Evolutionary conservation across 164 flowering plant species (phyloP).

Genomic region (Magnolia changhungtana): DNA sequence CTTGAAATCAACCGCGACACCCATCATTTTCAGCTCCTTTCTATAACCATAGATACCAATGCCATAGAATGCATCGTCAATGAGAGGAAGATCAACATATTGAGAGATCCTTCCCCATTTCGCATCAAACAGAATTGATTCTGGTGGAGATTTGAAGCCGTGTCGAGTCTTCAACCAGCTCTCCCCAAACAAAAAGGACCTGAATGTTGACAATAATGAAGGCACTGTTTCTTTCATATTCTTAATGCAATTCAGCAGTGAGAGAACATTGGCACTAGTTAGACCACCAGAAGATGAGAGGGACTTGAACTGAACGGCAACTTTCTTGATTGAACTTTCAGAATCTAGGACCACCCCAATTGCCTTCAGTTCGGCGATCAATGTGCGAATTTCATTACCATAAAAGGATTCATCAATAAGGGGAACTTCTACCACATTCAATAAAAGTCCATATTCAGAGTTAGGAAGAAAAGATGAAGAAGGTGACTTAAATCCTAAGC

Average conservation of each 20-base stretch:
- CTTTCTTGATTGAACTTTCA: neutral
- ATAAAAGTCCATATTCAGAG: neutral
- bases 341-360: neutral
- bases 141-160: slow-evolving; percentile 42
- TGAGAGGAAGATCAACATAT: slow-evolving; percentile 23
- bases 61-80: slow-evolving; percentile 22
- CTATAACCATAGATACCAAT: slow-evolving; percentile 5
- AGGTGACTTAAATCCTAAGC: slow-evolving; percentile 21
- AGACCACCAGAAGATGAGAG: neutral
- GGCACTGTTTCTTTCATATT: neutral
- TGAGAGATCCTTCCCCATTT: slow-evolving; percentile 15
- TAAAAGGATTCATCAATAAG: slow-evolving; percentile 34
- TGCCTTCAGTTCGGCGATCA: neutral
- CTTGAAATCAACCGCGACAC: slow-evolving; percentile 15
- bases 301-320: neutral
- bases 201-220: neutral
- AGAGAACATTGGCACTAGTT: neutral
- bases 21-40: slow-evolving; percentile 21
- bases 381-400: slow-evolving; percentile 13
- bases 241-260: slow-evolving; percentile 2
- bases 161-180: neutral
- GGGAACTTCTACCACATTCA: slow-evolving; percentile 14
- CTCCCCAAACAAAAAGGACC: neutral
- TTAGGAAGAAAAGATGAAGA: neutral
- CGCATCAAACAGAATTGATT: slow-evolving; percentile 13